These are phyloP conservation scores for Aquilaria sinensis DNA, from an alignment of 345 rosid genomes.

Conservation along the genomic window DNA sequence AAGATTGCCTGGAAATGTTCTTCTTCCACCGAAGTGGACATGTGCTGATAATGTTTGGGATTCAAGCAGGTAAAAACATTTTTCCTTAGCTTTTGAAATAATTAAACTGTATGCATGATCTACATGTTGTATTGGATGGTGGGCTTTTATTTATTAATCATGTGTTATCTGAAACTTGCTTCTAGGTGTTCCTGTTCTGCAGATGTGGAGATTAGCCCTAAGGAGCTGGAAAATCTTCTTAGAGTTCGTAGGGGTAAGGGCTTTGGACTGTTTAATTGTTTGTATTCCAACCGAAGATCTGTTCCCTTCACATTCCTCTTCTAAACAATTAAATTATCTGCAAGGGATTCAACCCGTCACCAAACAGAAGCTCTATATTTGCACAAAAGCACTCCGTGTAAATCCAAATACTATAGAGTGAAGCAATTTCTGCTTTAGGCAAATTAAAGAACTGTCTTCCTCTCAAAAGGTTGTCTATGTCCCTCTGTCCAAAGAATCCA, in stretches of 20 bases:
- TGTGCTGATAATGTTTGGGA: conserved; percentile 80
- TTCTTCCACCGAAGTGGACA: conserved; percentile 75
- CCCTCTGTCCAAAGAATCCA: too few species aligned
- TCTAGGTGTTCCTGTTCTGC: conserved; percentile 63
- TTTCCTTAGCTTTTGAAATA: background rate
- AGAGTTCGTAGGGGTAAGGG: conserved; percentile 52
- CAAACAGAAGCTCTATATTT: too few species aligned
- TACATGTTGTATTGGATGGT: background rate
- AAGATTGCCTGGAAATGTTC: conserved; percentile 58
- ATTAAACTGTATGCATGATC: background rate
- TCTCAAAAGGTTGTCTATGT: too few species aligned
- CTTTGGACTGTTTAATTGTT: too few species aligned
- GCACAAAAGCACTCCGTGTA: too few species aligned
- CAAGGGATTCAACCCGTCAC: too few species aligned
- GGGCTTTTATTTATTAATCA: conserved; percentile 5
- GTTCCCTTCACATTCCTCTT: background rate
- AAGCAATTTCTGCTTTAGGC: background rate
- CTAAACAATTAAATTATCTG: too few species aligned
- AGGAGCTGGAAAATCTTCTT: conserved; percentile 56
- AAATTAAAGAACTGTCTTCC: background rate
- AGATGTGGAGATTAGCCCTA: conserved; percentile 52
- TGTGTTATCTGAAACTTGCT: conserved; percentile 6
- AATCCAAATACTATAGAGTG: too few species aligned
- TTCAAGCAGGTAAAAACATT: conserved; percentile 37
- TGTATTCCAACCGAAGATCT: background rate